phyloP scores from a whole-genome alignment of 148 eudicot species.

The Suaeda aralocaspica region DNA sequence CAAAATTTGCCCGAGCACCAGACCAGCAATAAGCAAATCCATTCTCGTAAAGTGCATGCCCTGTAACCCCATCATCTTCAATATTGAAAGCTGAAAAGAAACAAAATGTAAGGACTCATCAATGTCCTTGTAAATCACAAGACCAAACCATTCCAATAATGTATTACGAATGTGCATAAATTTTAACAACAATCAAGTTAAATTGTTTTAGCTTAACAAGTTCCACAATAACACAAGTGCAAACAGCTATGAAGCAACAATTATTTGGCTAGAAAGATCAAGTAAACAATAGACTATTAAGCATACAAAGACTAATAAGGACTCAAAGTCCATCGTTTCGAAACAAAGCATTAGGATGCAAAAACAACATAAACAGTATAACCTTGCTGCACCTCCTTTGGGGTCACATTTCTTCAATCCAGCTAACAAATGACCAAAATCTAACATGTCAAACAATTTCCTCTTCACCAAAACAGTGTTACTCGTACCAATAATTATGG shows the following conservation, averaged over 20 bases:
- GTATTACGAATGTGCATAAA: background rate
- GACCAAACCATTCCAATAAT: background rate
- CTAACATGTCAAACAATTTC: too few relatives aligned
- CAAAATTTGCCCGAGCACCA: slow-evolving; percentile 67
- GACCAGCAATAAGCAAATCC: slow-evolving; percentile 81
- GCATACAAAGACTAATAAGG: background rate
- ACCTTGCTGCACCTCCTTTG: background rate
- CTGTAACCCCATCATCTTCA: slow-evolving; percentile 43
- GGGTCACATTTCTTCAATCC: background rate
- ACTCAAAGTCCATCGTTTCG: background rate
- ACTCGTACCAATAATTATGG: too few relatives aligned
- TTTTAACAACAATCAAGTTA: background rate
- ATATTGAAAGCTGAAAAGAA: slow-evolving; percentile 54
- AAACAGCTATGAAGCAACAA: background rate
- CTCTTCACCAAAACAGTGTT: background rate
- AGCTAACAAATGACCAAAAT: background rate
- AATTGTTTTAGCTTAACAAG: background rate
- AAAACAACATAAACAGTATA: background rate
- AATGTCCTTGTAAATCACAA: background rate
- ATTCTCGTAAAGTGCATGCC: slow-evolving; percentile 43
- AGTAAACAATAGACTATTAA: background rate
- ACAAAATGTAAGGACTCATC: background rate
- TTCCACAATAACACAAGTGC: background rate
- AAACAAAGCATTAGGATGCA: background rate
- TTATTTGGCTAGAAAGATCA: background rate